Evolutionary conservation across 2,329 filamentous ascomycete species (phyloP), one percentile per base, ranked within the genome.

Genomic region (Colletotrichum coccodes): DNA sequence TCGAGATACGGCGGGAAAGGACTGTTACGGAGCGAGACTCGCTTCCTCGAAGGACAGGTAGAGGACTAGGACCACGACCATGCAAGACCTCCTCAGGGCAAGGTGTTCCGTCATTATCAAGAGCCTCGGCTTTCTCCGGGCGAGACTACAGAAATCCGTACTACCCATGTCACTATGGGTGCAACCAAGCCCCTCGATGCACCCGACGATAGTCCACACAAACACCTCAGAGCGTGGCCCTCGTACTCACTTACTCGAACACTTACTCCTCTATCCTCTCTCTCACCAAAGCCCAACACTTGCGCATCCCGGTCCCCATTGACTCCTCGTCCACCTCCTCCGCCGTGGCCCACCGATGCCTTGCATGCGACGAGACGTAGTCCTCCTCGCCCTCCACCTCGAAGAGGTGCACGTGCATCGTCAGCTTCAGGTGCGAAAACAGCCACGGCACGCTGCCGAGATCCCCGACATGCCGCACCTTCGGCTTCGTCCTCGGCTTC

Each of bases 291-390:
- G 80, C 75, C 86, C 86, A 89, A 73, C 87, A 89, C 72, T 87
- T 88, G 42, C 84, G 80, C 86, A 89, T 89, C 0, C 87, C 87
- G 0, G 86, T 88, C 0, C 87, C 86, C 86, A 89, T 89, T 0
- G 85, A 86, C 73, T 86, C 84, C 1, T 72, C 73, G 2, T 87
- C 85, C 1, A 87, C 78, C 8, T 80, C 78, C 3, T 76, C 73
- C 1, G 75, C 75, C 28, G 79, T 78, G 1, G 80, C 79, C 81
- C 84, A 86, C 32, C 78, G 78, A 23, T 65, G 68, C 32, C 57
- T 42, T 23, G 52, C 49, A 68, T 65, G 9, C 61, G 42, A 40
- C 63, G 44, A 58, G 30, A 11, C 46, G 14, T 7, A 52, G 7
- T 42, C 47, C 1, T 59, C 60, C 0, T 36, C 53, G 6, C 49